Evolutionary conservation across 139 green algal species (phyloP).

Genomic region (Chlamydomonas schloesseri): DNA sequence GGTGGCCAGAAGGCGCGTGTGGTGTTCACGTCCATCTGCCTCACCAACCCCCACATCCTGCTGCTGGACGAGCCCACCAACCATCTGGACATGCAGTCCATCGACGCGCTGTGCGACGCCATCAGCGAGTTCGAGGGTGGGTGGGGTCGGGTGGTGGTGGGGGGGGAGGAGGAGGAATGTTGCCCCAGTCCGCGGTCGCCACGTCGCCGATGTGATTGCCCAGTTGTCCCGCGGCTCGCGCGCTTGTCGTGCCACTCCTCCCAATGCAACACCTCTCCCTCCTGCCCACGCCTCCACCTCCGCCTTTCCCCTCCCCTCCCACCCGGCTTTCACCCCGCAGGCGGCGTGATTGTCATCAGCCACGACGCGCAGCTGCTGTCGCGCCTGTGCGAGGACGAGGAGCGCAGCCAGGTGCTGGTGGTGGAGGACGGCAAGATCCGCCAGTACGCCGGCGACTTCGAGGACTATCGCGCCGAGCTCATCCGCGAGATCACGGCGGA

Average conservation of each 20-base stretch:
- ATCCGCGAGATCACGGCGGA: constrained; percentile 95
- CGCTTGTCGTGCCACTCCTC: too few relatives aligned
- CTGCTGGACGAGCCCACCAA: constrained; percentile 97
- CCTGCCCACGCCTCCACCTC: background rate
- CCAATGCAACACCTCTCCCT: background rate
- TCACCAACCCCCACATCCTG: constrained; percentile 94
- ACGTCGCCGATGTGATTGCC: too few relatives aligned
- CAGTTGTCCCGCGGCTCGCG: too few relatives aligned
- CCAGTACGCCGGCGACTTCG: constrained; percentile 92
- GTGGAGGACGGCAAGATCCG: constrained; percentile 95
- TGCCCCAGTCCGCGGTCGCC: too few relatives aligned
- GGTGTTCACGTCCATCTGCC: constrained; percentile 95
- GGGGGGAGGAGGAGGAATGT: too few relatives aligned
- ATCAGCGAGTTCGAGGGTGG: constrained; percentile 88
- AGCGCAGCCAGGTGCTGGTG: constrained; percentile 94
- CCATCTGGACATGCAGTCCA: constrained; percentile 99
- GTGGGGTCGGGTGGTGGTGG: too few relatives aligned
- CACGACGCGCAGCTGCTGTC: constrained; percentile 97
- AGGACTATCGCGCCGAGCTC: constrained; percentile 94
- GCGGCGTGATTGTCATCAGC: constrained; percentile 97
- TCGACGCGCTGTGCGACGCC: constrained; percentile 96
- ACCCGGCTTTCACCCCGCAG: constrained; percentile 51
- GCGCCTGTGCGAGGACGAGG: constrained; percentile 93
- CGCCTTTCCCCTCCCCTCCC: background rate
- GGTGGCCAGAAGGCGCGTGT: constrained; percentile 97